Conservation (phyloP, 768 basidiomycete species). For the Phaeolepiota aurea region DNA sequence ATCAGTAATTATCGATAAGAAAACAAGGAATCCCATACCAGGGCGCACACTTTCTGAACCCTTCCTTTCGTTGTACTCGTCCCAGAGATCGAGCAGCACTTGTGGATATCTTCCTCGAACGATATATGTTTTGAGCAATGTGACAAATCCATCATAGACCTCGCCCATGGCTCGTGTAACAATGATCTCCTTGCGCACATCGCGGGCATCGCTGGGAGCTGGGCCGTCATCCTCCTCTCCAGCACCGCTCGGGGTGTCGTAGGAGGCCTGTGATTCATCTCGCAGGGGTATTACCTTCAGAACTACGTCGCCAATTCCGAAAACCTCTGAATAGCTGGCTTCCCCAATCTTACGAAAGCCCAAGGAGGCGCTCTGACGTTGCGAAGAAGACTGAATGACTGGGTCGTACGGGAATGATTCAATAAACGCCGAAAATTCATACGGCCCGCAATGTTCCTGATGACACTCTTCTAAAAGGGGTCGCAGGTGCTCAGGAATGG, state of each 20-base stretch:
- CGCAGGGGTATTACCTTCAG: slow-evolving; percentile 81
- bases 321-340: slow-evolving; percentile 96
- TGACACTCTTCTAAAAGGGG: slow-evolving; percentile 67
- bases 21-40: slow-evolving; percentile 31
- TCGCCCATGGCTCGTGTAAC: slow-evolving; percentile 73
- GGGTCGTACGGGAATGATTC: slow-evolving; percentile 72
- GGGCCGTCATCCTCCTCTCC: slow-evolving; percentile 45
- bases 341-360: slow-evolving; percentile 86
- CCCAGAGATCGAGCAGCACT: slow-evolving; percentile 76
- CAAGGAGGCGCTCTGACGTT: slow-evolving; percentile 10
- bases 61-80: slow-evolving; percentile 65
- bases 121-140: slow-evolving; percentile 74
- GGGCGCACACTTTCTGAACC: slow-evolving; percentile 84
- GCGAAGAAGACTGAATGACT: slow-evolving; percentile 32
- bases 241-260: too few species aligned
- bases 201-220: slow-evolving; percentile 61
- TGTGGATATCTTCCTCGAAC: slow-evolving; percentile 84
- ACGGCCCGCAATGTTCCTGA: slow-evolving; percentile 50
- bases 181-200: slow-evolving; percentile 75
- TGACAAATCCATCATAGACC: slow-evolving; percentile 70
- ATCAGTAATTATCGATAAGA: not conserved
- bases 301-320: slow-evolving; percentile 83
- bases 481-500: slow-evolving; percentile 44
- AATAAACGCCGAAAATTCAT: slow-evolving; percentile 81
- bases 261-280: slow-evolving; percentile 27